Evolutionary conservation across 2,329 filamentous ascomycete species (phyloP), one percentile per base, ranked within the genome.

Genomic region (Neophaeococcomyces mojaviensis): DNA sequence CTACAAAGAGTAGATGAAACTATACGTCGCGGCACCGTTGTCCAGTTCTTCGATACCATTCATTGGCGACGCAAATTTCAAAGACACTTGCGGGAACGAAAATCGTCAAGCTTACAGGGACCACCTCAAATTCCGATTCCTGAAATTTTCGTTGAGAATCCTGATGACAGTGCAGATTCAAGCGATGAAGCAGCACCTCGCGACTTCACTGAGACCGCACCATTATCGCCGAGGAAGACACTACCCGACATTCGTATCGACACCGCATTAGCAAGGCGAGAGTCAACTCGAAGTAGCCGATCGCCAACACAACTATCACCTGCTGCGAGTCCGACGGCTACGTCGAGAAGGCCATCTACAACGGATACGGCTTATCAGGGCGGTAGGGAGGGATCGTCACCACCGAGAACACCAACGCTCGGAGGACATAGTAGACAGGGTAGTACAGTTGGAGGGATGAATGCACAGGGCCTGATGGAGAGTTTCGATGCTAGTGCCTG

Each of bases 1-100:
- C 74, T 98, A 39, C 90, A 97, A 63, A 84, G 90, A 50, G 90
- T 98, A 1, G 88, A 98, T 58, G 90, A 98, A 65, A 88, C 92
- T 55, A 88, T 97, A 35, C 84, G 88, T 48, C 81, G 94, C 48
- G 86, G 90, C 52, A 81, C 89, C 22, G 92, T 98, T 8, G 78
- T 92, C 35, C 88, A 89, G 33, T 98, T 98, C 70, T 97, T 98
- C 65, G 86, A 97, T 62, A 97, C 89, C 16, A 78, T 84, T 52
- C 86, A 90, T 68, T 95, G 87, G 81, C 81, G 84, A 33, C 81
- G 89, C 36, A 77, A 79, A 55, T 96, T 96, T 72, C 82, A 86
- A 56, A 81, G 81, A 44, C 77, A 82, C 48, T 73, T 87, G 62
- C 81, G 88, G 31, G 74, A 73, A 49, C 88, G 88, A 67, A 78